Conservation (phyloP, 768 basidiomycete genomes). For the Brasilioporus rufonigricans region DNA sequence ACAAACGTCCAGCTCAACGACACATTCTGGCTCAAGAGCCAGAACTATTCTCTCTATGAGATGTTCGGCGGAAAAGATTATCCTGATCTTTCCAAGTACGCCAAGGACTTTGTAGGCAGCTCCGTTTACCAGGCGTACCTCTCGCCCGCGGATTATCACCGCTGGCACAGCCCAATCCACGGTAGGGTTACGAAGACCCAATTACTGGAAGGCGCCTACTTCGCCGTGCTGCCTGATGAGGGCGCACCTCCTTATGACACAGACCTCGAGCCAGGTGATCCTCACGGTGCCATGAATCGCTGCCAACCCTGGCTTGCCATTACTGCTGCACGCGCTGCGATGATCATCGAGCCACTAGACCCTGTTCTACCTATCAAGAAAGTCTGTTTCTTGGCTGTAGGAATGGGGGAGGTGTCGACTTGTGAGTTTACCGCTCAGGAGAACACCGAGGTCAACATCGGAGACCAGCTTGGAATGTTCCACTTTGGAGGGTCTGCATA, state of each 20-base stretch:
- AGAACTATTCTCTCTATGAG: slow-evolving; percentile 56
- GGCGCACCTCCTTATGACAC: neutral
- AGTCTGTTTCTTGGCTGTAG: neutral
- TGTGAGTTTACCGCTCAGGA: neutral
- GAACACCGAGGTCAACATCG: neutral
- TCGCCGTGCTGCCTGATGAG: neutral
- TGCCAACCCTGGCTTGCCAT: neutral
- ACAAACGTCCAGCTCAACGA: slow-evolving; percentile 40
- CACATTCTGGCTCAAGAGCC: slow-evolving; percentile 56
- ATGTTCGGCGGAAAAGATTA: slow-evolving; percentile 38
- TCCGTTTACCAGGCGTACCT: slow-evolving; percentile 58
- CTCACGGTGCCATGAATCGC: neutral
- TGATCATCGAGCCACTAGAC: neutral
- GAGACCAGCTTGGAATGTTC: neutral
- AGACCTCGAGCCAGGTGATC: neutral
- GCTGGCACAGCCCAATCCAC: slow-evolving; percentile 56
- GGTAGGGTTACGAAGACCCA: neutral
- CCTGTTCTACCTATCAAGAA: neutral
- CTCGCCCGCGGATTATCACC: slow-evolving; percentile 50
- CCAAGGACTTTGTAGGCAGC: slow-evolving; percentile 41
- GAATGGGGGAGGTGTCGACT: neutral
- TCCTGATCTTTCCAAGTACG: neutral
- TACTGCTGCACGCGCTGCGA: neutral
- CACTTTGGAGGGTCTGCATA: neutral
- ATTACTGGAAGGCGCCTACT: neutral